These are phyloP conservation scores for Penstemon barbatus DNA, from an alignment of 257 asterid genomes.

Conservation along the genomic window DNA sequence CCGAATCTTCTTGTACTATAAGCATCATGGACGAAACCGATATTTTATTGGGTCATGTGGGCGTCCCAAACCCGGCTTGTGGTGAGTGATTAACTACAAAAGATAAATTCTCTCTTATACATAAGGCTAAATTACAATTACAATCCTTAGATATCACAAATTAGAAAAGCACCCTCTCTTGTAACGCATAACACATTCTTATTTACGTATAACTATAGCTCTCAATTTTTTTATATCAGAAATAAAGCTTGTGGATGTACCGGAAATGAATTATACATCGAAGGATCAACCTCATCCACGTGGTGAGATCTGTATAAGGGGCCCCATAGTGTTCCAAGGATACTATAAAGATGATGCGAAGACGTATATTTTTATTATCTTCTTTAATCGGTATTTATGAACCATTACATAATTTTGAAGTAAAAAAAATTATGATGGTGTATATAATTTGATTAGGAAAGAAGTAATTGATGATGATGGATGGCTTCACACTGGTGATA, in stretches of 20 bases:
- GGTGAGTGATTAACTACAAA: conserved; percentile 49
- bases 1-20: conserved; percentile 94
- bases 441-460: conserved; percentile 51
- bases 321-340: conserved; percentile 83
- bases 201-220: neutral
- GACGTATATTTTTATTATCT: conserved; percentile 44
- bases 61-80: conserved; percentile 92
- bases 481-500: conserved; percentile 98
- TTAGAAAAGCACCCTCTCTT: neutral
- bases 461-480: conserved; percentile 81
- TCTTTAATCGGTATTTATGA: neutral
- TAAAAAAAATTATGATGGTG: conserved; percentile 26
- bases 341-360: conserved; percentile 88
- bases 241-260: conserved; percentile 91
- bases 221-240: conserved; percentile 38
- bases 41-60: conserved; percentile 78
- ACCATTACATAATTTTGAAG: conserved; percentile 9
- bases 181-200: neutral
- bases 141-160: neutral
- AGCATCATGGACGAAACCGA: conserved; percentile 78
- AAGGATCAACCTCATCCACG: conserved; percentile 95
- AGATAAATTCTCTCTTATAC: too few relatives aligned
- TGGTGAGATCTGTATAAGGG: conserved; percentile 97
- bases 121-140: too few relatives aligned
- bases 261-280: conserved; percentile 94